These are phyloP conservation scores for Umbellularia californica DNA, from an alignment of 164 flowering plant species.

Conservation along the genomic window DNA sequence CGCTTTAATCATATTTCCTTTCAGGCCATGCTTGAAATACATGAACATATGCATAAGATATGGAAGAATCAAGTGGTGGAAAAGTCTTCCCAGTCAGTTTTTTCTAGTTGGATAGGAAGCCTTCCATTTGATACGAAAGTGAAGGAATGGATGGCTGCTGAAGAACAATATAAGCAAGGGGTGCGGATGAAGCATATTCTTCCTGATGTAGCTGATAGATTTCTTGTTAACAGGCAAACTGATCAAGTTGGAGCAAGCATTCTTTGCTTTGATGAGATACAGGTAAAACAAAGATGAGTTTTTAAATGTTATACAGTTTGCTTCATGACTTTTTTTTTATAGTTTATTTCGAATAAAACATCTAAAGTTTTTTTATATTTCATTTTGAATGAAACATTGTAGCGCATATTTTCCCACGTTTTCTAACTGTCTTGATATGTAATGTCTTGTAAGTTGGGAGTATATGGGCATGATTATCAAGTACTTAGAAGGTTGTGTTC, in stretches of 20 bases:
- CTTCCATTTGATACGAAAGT: constrained; percentile 85
- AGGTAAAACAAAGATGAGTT: constrained; percentile 39
- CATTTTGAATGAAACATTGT: too few relatives aligned
- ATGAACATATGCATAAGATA: constrained; percentile 82
- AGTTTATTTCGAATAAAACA: too few relatives aligned
- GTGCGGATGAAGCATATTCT: constrained; percentile 83
- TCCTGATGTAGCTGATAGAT: constrained; percentile 93
- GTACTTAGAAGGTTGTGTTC: not conserved
- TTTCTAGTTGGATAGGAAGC: constrained; percentile 77
- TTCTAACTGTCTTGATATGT: too few relatives aligned
- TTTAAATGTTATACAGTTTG: not conserved
- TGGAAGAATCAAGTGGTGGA: constrained; percentile 81
- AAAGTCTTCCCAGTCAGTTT: constrained; percentile 50
- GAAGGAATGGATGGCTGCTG: constrained; percentile 88
- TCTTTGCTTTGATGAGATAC: constrained; percentile 98
- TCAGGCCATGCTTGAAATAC: constrained; percentile 93
- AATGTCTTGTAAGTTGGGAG: too few relatives aligned
- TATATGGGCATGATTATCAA: too few relatives aligned
- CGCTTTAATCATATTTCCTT: constrained; percentile 5
- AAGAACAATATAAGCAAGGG: constrained; percentile 82
- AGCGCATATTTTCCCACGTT: too few relatives aligned
- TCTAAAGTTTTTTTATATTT: too few relatives aligned
- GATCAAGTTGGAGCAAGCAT: constrained; percentile 73
- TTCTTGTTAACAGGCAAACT: constrained; percentile 57
- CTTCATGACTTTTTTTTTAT: too few relatives aligned